Conservation (phyloP, 176 grass and related monocot genomes). For the Oryza australiensis region DNA sequence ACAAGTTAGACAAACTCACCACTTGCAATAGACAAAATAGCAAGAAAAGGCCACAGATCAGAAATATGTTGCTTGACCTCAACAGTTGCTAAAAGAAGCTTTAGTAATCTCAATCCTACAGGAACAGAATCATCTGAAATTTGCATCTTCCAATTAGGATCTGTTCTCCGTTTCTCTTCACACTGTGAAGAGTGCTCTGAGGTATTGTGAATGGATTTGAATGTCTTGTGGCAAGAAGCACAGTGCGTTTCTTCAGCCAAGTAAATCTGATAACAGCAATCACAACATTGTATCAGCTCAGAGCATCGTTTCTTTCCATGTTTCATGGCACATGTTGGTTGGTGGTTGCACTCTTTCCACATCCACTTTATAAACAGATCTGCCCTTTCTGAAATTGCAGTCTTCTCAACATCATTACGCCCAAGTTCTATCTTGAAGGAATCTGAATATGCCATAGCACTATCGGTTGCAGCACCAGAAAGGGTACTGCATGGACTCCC, state of each 20-base stretch:
- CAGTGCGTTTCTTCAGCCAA: slow-evolving; percentile 83
- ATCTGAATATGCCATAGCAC: slow-evolving; percentile 42
- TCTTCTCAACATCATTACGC: slow-evolving; percentile 61
- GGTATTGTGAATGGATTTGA: slow-evolving; percentile 66
- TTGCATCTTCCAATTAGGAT: slow-evolving; percentile 64
- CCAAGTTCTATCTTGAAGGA: slow-evolving; percentile 84
- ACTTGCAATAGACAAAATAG: slow-evolving; percentile 26
- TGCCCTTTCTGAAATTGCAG: slow-evolving; percentile 62
- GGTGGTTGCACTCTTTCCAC: slow-evolving; percentile 65
- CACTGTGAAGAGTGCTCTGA: slow-evolving; percentile 69
- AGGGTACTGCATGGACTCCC: slow-evolving; percentile 78
- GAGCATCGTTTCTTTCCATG: slow-evolving; percentile 67
- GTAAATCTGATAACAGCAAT: slow-evolving; percentile 67
- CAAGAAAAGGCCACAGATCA: slow-evolving; percentile 24
- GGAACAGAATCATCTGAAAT: slow-evolving; percentile 50
- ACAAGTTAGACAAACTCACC: slow-evolving; percentile 28
- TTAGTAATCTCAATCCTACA: slow-evolving; percentile 76
- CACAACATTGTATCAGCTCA: slow-evolving; percentile 63
- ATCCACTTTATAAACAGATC: slow-evolving; percentile 74
- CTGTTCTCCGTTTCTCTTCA: slow-evolving; percentile 59
- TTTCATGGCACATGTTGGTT: slow-evolving; percentile 48
- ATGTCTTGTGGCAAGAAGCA: slow-evolving; percentile 73
- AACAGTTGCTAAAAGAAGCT: slow-evolving; percentile 62
- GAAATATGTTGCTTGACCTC: slow-evolving; percentile 55
- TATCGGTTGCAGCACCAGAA: slow-evolving; percentile 63